Evolutionary conservation across 768 basidiomycete species (phyloP).

Genomic region (Hemileccinum rubropunctum): DNA sequence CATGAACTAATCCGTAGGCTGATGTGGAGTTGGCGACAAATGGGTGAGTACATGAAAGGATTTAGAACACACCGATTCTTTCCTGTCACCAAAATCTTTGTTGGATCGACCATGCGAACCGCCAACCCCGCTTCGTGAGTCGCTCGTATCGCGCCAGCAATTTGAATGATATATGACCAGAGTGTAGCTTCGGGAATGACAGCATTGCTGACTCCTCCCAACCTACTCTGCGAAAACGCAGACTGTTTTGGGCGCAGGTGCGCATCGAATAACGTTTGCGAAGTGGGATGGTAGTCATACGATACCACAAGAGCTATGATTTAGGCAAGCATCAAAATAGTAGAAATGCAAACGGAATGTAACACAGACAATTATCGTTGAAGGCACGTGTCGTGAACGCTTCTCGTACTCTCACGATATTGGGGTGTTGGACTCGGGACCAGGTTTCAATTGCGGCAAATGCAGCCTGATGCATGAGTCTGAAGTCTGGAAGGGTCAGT

Average conservation of each 20-base stretch:
- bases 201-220: conserved; percentile 27
- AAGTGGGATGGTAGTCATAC: conserved; percentile 84
- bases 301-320: conserved; percentile 81
- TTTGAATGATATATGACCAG: conserved; percentile 93
- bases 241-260: conserved; percentile 62
- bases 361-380: conserved; percentile 80
- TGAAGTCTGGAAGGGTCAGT: conserved; percentile 58
- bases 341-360: conserved; percentile 3
- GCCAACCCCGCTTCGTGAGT: conserved; percentile 82
- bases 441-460: conserved; percentile 84
- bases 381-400: conserved; percentile 96
- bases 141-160: conserved; percentile 81
- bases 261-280: conserved; percentile 76
- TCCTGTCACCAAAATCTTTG: conserved; percentile 85
- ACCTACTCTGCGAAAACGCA: conserved; percentile 34
- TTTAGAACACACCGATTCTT: conserved; percentile 66
- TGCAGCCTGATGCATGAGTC: conserved; percentile 76
- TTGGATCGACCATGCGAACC: conserved; percentile 77
- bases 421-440: conserved; percentile 82
- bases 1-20: conserved; percentile 87
- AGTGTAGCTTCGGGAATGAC: conserved; percentile 73
- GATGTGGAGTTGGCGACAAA: conserved; percentile 2
- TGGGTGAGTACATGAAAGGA: not conserved
- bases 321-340: conserved; percentile 8
- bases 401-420: conserved; percentile 78